phyloP scores from a whole-genome alignment of 2,329 filamentous ascomycete genomes.

The Scytalidium lignicola region DNA sequence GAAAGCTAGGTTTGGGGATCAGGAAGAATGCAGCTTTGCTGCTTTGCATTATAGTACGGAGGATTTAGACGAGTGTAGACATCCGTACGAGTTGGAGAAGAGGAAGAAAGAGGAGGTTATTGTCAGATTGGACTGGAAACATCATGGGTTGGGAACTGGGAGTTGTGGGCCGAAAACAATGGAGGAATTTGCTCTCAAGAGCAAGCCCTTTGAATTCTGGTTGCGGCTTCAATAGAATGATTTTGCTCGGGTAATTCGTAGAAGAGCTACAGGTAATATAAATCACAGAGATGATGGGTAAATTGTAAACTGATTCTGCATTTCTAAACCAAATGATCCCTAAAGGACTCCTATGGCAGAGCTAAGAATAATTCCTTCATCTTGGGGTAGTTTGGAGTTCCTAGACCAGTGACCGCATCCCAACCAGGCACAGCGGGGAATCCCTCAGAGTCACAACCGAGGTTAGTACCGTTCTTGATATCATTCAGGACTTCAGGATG shows the following conservation, averaged over 20 bases:
- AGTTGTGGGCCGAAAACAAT: conserved; percentile 55
- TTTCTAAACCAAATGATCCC: too few relatives aligned
- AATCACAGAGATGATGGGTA: too few relatives aligned
- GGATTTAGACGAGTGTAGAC: conserved; percentile 48
- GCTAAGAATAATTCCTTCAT: conserved; percentile 18
- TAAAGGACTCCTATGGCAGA: conserved; percentile 11
- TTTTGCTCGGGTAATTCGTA: background rate
- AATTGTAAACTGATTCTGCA: too few relatives aligned
- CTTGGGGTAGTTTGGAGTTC: conserved; percentile 22
- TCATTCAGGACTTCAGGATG: conserved; percentile 27
- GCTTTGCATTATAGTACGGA: conserved; percentile 48
- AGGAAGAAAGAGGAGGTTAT: conserved; percentile 46
- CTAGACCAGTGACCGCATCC: conserved; percentile 21
- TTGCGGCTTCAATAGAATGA: conserved; percentile 4
- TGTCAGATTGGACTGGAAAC: conserved; percentile 53
- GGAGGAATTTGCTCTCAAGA: conserved; percentile 40
- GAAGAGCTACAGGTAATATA: too few relatives aligned
- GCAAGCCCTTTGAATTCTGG: conserved; percentile 17
- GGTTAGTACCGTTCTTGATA: conserved; percentile 25
- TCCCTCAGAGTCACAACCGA: conserved; percentile 28
- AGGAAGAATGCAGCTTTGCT: conserved; percentile 49
- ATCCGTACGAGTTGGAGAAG: conserved; percentile 55
- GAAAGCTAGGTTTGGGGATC: conserved; percentile 40
- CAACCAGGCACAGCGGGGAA: conserved; percentile 26
- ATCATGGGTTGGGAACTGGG: conserved; percentile 58